Percentiles rank a stretch among this genome's conserved stretches.
Conservation (phyloP, 129 eudicot genomes). For the Arctium lappa region DNA sequence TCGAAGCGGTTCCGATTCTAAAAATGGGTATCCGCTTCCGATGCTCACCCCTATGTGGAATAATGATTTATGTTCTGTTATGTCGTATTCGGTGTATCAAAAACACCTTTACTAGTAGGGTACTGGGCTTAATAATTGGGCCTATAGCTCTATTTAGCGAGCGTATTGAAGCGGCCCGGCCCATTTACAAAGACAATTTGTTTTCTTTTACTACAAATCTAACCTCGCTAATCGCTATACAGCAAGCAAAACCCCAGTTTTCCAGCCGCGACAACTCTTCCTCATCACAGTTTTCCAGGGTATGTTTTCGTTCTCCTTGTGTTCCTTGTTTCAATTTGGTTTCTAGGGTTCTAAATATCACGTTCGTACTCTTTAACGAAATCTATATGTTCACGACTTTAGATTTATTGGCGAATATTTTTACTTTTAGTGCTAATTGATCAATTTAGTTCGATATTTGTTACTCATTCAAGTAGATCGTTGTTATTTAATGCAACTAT, state of each 20-base stretch:
- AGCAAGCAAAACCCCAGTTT: constrained; percentile 24
- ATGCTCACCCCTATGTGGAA: too few relatives aligned
- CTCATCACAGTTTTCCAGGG: constrained; percentile 14
- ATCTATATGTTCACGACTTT: background rate
- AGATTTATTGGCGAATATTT: background rate
- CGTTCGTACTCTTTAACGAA: background rate
- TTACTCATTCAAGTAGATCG: background rate
- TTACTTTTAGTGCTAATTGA: background rate
- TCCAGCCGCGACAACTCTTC: constrained; percentile 15
- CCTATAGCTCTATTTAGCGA: background rate
- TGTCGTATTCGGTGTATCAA: too few relatives aligned
- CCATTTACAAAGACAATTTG: background rate
- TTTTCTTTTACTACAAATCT: background rate
- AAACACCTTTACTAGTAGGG: too few relatives aligned
- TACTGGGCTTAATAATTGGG: background rate
- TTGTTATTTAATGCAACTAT: background rate
- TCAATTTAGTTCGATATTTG: background rate
- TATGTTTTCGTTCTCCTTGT: background rate
- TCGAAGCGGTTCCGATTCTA: too few relatives aligned
- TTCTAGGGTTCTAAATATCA: background rate
- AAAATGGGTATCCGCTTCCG: too few relatives aligned
- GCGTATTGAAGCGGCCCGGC: background rate
- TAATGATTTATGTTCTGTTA: too few relatives aligned
- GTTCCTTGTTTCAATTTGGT: background rate
- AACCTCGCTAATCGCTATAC: background rate